phyloP scores from a whole-genome alignment of 176 grass and related monocot species.

The Oropetium thomaeum region DNA sequence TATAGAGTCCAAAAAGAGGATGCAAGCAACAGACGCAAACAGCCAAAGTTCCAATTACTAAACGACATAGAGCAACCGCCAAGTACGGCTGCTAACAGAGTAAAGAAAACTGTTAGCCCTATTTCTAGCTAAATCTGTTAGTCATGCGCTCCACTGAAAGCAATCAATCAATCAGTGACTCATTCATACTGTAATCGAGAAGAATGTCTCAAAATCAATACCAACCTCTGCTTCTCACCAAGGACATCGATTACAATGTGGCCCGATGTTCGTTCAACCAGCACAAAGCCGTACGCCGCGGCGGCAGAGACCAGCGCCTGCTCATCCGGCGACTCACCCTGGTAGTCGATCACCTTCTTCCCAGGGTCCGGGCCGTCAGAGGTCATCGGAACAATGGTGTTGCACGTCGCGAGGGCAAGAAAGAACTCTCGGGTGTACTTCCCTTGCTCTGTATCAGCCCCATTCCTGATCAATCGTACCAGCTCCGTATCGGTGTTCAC shows the following conservation, averaged over 20 bases:
- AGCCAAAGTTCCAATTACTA: constrained; percentile 18
- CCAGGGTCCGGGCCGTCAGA: constrained; percentile 39
- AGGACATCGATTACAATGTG: constrained; percentile 77
- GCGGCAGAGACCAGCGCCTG: constrained; percentile 84
- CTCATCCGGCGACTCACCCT: constrained; percentile 94
- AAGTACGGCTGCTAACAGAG: neutral
- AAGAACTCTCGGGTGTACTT: constrained; percentile 57
- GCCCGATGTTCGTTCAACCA: constrained; percentile 78
- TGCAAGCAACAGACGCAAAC: constrained; percentile 31
- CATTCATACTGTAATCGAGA: constrained; percentile 6
- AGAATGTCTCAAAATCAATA: constrained; percentile 41
- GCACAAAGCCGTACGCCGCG: constrained; percentile 82
- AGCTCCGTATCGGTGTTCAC: constrained; percentile 55
- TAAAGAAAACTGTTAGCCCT: neutral
- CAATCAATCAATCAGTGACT: neutral
- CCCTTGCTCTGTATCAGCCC: constrained; percentile 36
- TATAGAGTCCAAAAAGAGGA: neutral
- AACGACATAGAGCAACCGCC: constrained; percentile 4
- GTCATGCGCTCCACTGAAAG: neutral
- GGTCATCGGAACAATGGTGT: constrained; percentile 80
- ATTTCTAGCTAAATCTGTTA: constrained; percentile 22
- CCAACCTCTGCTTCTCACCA: constrained; percentile 67
- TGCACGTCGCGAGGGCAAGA: constrained; percentile 75
- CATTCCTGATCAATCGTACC: constrained; percentile 46
- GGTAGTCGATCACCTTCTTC: constrained; percentile 69